Percentiles rank a stretch among this genome's conserved stretches.
Conservation (phyloP, 495 filamentous ascomycete genomes). For the Neurospora sublineolata region DNA sequence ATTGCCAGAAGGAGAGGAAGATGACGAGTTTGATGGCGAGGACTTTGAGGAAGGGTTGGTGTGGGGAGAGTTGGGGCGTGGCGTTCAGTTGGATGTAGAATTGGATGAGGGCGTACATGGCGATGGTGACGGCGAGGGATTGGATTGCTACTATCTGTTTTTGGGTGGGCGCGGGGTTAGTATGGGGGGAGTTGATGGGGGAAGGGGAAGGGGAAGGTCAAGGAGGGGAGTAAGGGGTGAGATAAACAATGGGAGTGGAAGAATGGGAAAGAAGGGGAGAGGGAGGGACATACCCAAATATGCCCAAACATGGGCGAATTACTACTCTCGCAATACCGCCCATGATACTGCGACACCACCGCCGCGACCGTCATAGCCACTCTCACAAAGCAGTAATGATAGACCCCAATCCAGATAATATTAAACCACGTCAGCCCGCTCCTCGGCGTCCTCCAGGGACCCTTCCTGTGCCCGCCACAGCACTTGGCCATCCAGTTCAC, state of each 20-base stretch:
- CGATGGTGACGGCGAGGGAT: conserved; percentile 62
- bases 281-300: conserved; percentile 54
- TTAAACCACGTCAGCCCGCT: conserved; percentile 94
- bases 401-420: conserved; percentile 75
- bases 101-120: conserved; percentile 87
- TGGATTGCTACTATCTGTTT: conserved; percentile 56
- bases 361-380: conserved; percentile 76
- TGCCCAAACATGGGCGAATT: conserved; percentile 69
- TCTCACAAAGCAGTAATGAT: conserved; percentile 83
- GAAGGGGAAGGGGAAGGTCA: no score
- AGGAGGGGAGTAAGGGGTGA: neutral
- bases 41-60: conserved; percentile 72
- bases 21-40: conserved; percentile 87
- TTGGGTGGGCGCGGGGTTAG: neutral
- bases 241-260: neutral
- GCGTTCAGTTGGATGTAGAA: conserved; percentile 64
- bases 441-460: conserved; percentile 59
- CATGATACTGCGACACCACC: conserved; percentile 56
- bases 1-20: conserved; percentile 92
- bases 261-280: neutral
- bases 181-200: neutral
- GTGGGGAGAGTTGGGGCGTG: conserved; percentile 51
- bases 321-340: conserved; percentile 67
- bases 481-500: conserved; percentile 57
- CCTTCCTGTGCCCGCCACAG: conserved; percentile 48